These are phyloP conservation scores for Rubia occidens DNA, from an alignment of 305 asterid species.

Conservation along the genomic window DNA sequence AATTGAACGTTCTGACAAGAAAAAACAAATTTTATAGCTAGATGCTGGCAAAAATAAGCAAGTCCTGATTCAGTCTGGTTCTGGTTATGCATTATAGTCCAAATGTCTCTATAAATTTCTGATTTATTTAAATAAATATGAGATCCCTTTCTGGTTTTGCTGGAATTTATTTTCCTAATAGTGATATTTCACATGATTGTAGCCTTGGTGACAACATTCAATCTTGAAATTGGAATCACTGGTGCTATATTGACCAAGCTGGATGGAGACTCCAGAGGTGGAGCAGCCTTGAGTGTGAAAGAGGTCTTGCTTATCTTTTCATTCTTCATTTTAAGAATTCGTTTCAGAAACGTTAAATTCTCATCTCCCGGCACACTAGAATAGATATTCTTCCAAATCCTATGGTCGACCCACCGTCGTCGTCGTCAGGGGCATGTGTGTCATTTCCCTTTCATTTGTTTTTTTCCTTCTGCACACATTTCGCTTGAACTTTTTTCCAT, in stretches of 20 bases:
- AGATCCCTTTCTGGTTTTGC: neutral
- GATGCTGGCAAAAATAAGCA: neutral
- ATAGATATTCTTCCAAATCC: too few relatives aligned
- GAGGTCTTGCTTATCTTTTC: constrained; percentile 43
- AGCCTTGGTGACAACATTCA: constrained; percentile 93
- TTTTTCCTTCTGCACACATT: too few relatives aligned
- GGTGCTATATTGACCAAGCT: constrained; percentile 96
- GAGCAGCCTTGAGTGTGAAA: constrained; percentile 95
- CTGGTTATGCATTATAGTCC: neutral
- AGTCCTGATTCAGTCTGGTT: constrained; percentile 8
- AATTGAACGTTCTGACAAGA: neutral
- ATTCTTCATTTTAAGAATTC: neutral
- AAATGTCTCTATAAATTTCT: neutral
- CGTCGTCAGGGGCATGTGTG: too few relatives aligned
- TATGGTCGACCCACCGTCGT: too few relatives aligned
- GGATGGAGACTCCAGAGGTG: constrained; percentile 99
- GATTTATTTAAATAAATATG: neutral
- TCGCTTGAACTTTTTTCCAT: too few relatives aligned
- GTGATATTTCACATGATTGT: constrained; percentile 20
- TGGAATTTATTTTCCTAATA: constrained; percentile 23
- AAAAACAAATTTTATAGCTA: neutral
- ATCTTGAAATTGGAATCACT: constrained; percentile 94
- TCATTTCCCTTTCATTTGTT: too few relatives aligned
- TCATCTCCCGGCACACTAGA: too few relatives aligned
- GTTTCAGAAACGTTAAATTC: neutral